Percentiles rank a stretch among this genome's conserved stretches.
phyloP scores from a whole-genome alignment of 441 rosid genomes.

The Viola pubescens region DNA sequence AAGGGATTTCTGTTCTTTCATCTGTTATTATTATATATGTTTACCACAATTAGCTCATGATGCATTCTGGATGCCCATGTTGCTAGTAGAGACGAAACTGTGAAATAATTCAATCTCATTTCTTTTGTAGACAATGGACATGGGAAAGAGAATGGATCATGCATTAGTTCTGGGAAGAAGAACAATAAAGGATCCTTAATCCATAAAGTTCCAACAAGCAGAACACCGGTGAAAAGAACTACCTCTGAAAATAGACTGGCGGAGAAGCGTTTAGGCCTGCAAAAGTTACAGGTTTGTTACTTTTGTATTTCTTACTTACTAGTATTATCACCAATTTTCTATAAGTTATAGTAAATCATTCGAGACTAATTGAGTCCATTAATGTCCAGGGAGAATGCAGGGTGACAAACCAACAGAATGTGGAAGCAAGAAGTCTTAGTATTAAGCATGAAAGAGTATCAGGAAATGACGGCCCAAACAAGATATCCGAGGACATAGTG shows the following conservation, averaged over 20 bases:
- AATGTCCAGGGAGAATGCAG: constrained; percentile 36
- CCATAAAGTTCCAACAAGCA: constrained; percentile 24
- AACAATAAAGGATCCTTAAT: constrained; percentile 20
- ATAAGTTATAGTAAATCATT: neutral
- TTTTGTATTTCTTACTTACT: neutral
- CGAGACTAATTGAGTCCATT: constrained; percentile 1
- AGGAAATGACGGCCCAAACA: constrained; percentile 42
- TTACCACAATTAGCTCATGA: neutral
- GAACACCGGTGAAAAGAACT: constrained; percentile 32
- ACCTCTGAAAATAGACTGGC: constrained; percentile 18
- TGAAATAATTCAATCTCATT: neutral
- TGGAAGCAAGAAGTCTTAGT: constrained; percentile 26
- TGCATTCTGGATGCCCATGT: neutral
- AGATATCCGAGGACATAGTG: constrained; percentile 58
- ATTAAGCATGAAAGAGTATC: constrained; percentile 22
- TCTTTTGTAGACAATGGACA: constrained; percentile 24
- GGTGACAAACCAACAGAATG: constrained; percentile 28
- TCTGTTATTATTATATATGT: constrained; percentile 34
- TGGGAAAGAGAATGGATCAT: constrained; percentile 38
- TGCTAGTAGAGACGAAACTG: neutral
- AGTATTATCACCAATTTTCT: neutral
- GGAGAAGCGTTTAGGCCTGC: constrained; percentile 36
- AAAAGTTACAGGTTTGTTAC: constrained; percentile 37
- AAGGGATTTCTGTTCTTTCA: constrained; percentile 19
- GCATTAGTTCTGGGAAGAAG: constrained; percentile 26